These are phyloP conservation scores for Boletus pseudopeckii DNA, from an alignment of 768 basidiomycete species.

Conservation along the genomic window DNA sequence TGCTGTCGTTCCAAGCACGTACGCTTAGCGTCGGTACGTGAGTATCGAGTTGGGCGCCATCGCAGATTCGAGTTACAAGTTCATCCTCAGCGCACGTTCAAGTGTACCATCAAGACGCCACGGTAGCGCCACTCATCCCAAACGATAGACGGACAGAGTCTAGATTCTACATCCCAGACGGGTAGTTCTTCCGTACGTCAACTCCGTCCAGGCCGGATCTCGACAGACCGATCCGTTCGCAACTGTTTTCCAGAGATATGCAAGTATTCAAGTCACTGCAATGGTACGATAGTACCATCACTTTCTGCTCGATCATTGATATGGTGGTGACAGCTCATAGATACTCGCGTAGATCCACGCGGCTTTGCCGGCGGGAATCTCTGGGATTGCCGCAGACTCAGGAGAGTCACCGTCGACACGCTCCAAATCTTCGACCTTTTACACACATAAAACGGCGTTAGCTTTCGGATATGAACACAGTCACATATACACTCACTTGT, in stretches of 20 bases:
- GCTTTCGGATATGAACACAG: slow-evolving; percentile 7
- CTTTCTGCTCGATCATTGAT: not conserved
- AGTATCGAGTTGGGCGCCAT: no score
- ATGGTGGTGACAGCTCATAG: not conserved
- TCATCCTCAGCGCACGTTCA: not conserved
- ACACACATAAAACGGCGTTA: not conserved
- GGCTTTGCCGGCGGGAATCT: not conserved
- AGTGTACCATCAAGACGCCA: not conserved
- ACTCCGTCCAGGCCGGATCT: not conserved
- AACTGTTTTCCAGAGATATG: not conserved
- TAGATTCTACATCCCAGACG: not conserved
- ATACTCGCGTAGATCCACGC: not conserved
- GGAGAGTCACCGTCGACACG: slow-evolving; percentile 1
- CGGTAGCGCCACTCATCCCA: not conserved
- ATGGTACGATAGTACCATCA: not conserved
- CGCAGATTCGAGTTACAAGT: not conserved
- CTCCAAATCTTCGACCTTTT: not conserved
- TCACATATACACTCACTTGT: not conserved
- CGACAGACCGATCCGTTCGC: not conserved
- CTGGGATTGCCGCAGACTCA: not conserved
- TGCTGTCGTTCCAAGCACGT: not conserved
- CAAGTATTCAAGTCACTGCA: not conserved
- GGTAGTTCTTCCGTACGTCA: not conserved
- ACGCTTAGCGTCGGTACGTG: not conserved
- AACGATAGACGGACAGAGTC: not conserved